phyloP scores from a whole-genome alignment of 208 protist species.

The Crithidia expoeki region DNA sequence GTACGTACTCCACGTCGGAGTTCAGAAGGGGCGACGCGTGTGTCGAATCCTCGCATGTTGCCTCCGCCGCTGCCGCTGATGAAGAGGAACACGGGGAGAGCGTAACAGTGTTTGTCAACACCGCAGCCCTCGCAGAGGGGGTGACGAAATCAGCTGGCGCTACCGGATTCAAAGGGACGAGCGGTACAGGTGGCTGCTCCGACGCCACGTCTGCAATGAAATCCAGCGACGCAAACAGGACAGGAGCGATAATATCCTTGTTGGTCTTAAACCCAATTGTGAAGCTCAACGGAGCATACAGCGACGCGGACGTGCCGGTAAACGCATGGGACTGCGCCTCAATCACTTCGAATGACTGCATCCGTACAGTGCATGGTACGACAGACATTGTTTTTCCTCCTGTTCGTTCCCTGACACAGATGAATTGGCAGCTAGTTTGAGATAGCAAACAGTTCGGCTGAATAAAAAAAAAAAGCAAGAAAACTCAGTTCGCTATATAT shows the following conservation, averaged over 20 bases:
- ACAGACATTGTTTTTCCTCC: conserved; percentile 7
- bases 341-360: not conserved
- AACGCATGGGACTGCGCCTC: not conserved
- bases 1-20: not conserved
- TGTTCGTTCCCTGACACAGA: not conserved
- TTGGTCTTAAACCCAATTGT: not conserved
- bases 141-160: not conserved
- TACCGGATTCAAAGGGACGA: conserved; percentile 2
- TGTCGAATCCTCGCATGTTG: not conserved
- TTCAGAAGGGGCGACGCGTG: not conserved
- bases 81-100: conserved; percentile 6
- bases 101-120: not conserved
- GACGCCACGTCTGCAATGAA: conserved; percentile 65
- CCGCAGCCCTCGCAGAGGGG: not conserved
- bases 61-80: not conserved
- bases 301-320: not conserved
- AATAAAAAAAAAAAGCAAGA: not conserved
- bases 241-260: not conserved
- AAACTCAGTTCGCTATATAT: not conserved
- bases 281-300: conserved; percentile 1
- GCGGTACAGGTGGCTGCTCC: conserved; percentile 13
- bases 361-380: not conserved
- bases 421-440: no score
- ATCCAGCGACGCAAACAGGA: conserved; percentile 14
- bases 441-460: not conserved